Conservation (phyloP, 768 basidiomycete species). For the Boletus speciosus region DNA sequence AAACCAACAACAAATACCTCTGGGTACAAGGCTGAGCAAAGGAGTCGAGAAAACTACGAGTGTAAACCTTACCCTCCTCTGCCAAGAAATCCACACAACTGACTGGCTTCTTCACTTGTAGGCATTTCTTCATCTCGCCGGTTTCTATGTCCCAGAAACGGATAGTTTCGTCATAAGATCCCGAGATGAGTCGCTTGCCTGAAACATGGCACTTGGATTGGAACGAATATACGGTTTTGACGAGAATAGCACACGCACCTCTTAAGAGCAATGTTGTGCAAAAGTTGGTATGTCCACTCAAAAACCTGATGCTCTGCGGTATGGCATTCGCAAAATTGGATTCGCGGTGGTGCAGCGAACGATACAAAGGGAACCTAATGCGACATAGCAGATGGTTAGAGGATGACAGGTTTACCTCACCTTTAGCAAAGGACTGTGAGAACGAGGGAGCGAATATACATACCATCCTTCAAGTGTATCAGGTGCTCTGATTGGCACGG, state of each 20-base stretch:
- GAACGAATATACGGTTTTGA: neutral
- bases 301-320: conserved; percentile 73
- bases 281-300: conserved; percentile 83
- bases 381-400: neutral
- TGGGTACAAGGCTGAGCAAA: conserved; percentile 26
- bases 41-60: neutral
- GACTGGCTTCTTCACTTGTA: conserved; percentile 85
- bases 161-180: conserved; percentile 90
- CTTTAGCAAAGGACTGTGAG: neutral
- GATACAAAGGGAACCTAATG: conserved; percentile 64
- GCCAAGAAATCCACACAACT: conserved; percentile 85
- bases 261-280: conserved; percentile 77
- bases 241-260: conserved; percentile 28
- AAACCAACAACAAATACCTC: conserved; percentile 92
- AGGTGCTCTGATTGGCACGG: conserved; percentile 61
- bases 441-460: conserved; percentile 20
- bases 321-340: conserved; percentile 74
- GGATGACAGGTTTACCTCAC: neutral
- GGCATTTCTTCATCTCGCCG: conserved; percentile 65
- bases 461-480: conserved; percentile 70
- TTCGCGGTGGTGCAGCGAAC: conserved; percentile 80
- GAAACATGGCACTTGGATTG: neutral
- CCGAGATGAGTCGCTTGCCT: conserved; percentile 81
- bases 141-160: conserved; percentile 85
- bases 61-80: conserved; percentile 59